Conservation (phyloP, 2,329 filamentous ascomycete species). For the Penicillium capsulatum region DNA sequence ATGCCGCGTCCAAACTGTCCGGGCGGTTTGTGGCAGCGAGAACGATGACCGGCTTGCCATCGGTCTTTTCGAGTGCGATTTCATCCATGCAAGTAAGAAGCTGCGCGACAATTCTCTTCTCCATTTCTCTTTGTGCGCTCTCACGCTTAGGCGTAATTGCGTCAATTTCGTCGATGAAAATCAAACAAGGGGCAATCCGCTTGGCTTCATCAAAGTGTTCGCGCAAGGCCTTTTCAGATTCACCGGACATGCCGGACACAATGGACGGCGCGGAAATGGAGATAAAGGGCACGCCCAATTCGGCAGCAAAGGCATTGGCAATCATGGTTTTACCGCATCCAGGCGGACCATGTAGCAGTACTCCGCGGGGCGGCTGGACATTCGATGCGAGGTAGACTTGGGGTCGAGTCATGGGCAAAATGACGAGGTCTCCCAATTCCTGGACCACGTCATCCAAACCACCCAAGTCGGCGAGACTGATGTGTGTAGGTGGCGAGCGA, state of each 20-base stretch:
- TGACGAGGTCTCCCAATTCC: slow-evolving; percentile 66
- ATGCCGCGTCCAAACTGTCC: slow-evolving; percentile 75
- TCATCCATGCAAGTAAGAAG: slow-evolving; percentile 84
- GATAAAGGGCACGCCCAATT: slow-evolving; percentile 72
- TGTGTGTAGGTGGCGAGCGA: slow-evolving; percentile 61
- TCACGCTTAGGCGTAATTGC: slow-evolving; percentile 84
- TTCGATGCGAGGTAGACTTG: slow-evolving; percentile 62
- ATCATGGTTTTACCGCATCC: slow-evolving; percentile 86
- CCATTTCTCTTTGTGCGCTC: slow-evolving; percentile 79
- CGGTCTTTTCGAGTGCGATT: slow-evolving; percentile 65
- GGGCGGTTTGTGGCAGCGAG: slow-evolving; percentile 87
- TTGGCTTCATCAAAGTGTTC: slow-evolving; percentile 87
- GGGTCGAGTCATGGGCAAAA: slow-evolving; percentile 66
- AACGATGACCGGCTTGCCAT: slow-evolving; percentile 76
- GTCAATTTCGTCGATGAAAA: slow-evolving; percentile 92
- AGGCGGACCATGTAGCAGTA: slow-evolving; percentile 76
- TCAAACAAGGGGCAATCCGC: slow-evolving; percentile 75
- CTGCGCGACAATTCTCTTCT: slow-evolving; percentile 78
- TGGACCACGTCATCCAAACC: slow-evolving; percentile 69
- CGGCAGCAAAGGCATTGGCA: slow-evolving; percentile 72
- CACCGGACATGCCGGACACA: slow-evolving; percentile 81
- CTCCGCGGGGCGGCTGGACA: slow-evolving; percentile 67
- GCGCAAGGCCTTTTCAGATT: slow-evolving; percentile 80
- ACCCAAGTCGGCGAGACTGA: slow-evolving; percentile 68
- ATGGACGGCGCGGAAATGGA: slow-evolving; percentile 77